Conservation (phyloP, 225 moss, liverwort and hornwort genomes). For the Polytrichum commune region DNA sequence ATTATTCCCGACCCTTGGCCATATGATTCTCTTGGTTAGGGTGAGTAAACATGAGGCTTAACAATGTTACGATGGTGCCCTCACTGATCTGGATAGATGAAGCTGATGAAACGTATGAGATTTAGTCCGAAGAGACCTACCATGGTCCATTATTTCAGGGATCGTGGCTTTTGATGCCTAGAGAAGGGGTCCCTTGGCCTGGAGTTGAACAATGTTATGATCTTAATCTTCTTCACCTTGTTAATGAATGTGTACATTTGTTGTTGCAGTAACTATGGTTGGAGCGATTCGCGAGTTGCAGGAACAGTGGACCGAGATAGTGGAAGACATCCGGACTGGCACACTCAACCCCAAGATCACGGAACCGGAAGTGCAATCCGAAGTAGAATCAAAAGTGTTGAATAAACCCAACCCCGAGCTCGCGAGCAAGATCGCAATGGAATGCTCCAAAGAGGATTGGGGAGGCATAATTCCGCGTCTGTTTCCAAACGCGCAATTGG, state of each 20-base stretch:
- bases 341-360: conserved; percentile 37
- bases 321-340: conserved; percentile 67
- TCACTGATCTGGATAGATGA: too few species aligned
- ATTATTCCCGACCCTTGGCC: too few species aligned
- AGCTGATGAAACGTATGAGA: too few species aligned
- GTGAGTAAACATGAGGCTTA: too few species aligned
- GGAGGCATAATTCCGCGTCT: conserved; percentile 68
- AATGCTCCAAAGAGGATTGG: conserved; percentile 50
- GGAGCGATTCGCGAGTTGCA: conserved; percentile 5
- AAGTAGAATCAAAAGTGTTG: conserved; percentile 24
- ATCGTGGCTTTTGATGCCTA: too few species aligned
- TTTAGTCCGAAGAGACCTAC: too few species aligned
- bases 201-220: too few species aligned
- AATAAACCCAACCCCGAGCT: conserved; percentile 30
- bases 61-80: too few species aligned
- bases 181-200: too few species aligned
- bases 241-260: background rate
- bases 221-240: background rate
- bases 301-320: conserved; percentile 43
- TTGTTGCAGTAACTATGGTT: conserved; percentile 14
- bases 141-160: too few species aligned
- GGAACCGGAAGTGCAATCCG: conserved; percentile 17
- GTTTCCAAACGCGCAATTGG: conserved; percentile 58
- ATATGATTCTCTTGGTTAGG: too few species aligned
- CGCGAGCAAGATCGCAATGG: conserved; percentile 33